Evolutionary conservation across 2,329 filamentous ascomycete species (phyloP).

Genomic region (Penicillium sp.): DNA sequence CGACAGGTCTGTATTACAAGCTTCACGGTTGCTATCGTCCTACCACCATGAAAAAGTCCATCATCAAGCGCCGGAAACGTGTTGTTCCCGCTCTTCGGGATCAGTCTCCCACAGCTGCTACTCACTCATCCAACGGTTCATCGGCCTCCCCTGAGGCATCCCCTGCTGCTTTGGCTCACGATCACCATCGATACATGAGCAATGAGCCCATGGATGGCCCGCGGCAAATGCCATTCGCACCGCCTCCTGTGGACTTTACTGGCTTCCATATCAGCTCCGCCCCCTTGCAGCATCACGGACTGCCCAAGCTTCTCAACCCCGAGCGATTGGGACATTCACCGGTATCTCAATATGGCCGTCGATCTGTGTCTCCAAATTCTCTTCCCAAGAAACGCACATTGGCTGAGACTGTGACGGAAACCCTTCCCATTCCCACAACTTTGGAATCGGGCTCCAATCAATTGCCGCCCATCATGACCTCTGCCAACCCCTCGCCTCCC

Average conservation of each 20-base stretch:
- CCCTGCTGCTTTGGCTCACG: conserved; percentile 37
- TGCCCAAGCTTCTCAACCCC: conserved; percentile 38
- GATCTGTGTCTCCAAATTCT: conserved; percentile 39
- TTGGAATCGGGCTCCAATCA: conserved; percentile 43
- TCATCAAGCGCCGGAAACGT: conserved; percentile 93
- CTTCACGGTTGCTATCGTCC: conserved; percentile 91
- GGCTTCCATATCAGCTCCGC: conserved; percentile 44
- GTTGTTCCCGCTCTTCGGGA: conserved; percentile 76
- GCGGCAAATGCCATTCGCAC: conserved; percentile 40
- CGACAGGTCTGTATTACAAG: conserved; percentile 87
- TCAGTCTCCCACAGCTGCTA: conserved; percentile 46
- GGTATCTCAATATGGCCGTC: conserved; percentile 35
- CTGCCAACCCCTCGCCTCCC: conserved; percentile 46
- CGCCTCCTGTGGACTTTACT: conserved; percentile 56
- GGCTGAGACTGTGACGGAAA: conserved; percentile 39
- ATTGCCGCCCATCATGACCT: conserved; percentile 45
- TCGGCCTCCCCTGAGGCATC: conserved; percentile 49
- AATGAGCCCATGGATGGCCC: conserved; percentile 44
- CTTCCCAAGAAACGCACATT: conserved; percentile 43
- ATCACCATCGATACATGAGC: conserved; percentile 40
- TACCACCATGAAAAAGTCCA: conserved; percentile 97
- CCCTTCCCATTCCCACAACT: conserved; percentile 33
- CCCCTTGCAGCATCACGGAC: conserved; percentile 38
- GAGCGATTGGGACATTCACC: conserved; percentile 37
- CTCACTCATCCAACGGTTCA: conserved; percentile 48